Evolutionary conservation across 75 land plant genomes (phyloP), one percentile per base, ranked within the genome.

Genomic region (Adiantum capillusveneris): DNA sequence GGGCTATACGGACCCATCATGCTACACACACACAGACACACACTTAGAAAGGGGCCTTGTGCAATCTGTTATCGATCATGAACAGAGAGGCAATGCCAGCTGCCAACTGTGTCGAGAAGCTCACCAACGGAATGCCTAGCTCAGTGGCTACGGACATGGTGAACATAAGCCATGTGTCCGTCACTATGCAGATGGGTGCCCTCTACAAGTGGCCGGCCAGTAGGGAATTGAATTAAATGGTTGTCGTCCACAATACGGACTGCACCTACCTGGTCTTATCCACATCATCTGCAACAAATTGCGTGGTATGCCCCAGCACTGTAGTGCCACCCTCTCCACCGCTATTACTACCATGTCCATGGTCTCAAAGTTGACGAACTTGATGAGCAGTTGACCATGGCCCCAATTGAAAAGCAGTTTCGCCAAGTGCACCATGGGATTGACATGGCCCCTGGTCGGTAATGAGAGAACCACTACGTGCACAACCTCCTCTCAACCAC

Each of bases 381-480:
- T 64, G 42, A 64, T 42, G n/a, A 36, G 12, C n/a, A n/a, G n/a
- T n/a, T n/a, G n/a, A n/a, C n/a, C n/a, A 12, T 56, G 17, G 25
- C 62, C 62, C 17, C 34, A 16, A 13, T 26, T 58, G 1, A 36
- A 24, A 0, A 2, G 29, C 1, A 31, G 16, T 9, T 34, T 9
- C 1, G 54, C 18, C 63, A 46, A 18, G 50, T 56, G 29, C 66
- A 64, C 19, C 60, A 64, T 53, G 1, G 59, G 66, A n/a, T 21
- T 55, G 20, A 64, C 18, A 25, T 64, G 66, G n/a, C 66, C 66
- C 19, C 29, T 60, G 1, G 26, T 22, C 22, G 60, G 60, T n/a
- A 57, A 56, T 5, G 66, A 62, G 16, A 64, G 21, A n/a, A 64
- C 62, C 62, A 64, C 5, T 17, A 26, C 29, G 34, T 64, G 66